A percentile compares a stretch with the other conserved stretches of the same genome.
Evolutionary conservation across 1,284 basidiomycete species (phyloP).

Genomic region (Moniliophthora roreri): DNA sequence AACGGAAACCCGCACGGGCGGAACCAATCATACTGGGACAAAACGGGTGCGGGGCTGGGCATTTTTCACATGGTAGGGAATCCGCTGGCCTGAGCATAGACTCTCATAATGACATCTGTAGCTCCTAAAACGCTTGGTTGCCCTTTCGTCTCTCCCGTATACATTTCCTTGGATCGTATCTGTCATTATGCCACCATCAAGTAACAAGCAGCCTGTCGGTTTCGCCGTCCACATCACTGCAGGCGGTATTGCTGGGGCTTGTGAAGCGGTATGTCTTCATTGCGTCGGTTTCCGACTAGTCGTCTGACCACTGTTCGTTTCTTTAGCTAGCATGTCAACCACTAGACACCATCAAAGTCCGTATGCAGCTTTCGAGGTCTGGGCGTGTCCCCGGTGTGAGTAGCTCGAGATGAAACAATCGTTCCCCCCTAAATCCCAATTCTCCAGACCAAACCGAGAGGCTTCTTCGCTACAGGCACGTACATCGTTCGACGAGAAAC

Average conservation of each 20-base stretch:
- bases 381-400: conserved; percentile 78
- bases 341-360: conserved; percentile 97
- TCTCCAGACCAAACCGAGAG: conserved; percentile 83
- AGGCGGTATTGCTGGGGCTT: conserved; percentile 87
- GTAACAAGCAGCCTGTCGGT: conserved; percentile 70
- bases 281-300: conserved; percentile 1
- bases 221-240: conserved; percentile 92
- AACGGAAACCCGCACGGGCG: too few species aligned
- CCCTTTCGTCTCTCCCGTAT: not conserved
- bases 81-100: not conserved
- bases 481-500: conserved; percentile 93
- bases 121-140: not conserved
- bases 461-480: conserved; percentile 90
- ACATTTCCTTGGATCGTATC: not conserved
- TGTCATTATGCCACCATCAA: not conserved
- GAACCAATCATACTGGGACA: too few species aligned
- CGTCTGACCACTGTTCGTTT: not conserved
- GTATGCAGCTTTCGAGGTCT: conserved; percentile 93
- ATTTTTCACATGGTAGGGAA: too few species aligned
- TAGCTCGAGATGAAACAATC: conserved; percentile 17
- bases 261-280: conserved; percentile 75
- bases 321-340: conserved; percentile 75
- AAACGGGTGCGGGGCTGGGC: too few species aligned
- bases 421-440: not conserved
- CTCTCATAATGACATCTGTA: not conserved